Percentiles rank a stretch among this genome's conserved stretches.
phyloP scores from a whole-genome alignment of 768 basidiomycete species.

The Calocybe indica region DNA sequence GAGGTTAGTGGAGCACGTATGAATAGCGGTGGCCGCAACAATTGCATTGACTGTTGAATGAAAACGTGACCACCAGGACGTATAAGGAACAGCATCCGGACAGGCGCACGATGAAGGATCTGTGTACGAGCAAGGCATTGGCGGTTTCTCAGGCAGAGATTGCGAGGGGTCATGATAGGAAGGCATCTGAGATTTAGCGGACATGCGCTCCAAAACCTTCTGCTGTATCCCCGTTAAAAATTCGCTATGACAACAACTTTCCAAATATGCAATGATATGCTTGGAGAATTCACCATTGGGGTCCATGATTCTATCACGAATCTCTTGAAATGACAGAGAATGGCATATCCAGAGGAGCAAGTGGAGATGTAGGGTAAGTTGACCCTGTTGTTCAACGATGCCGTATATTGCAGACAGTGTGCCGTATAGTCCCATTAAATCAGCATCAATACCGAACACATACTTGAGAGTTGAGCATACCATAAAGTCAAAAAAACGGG shows the following conservation, averaged over 20 bases:
- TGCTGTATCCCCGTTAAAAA: constrained; percentile 9
- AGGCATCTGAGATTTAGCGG: neutral
- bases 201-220: constrained; percentile 1
- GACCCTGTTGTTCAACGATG: constrained; percentile 29
- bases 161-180: neutral
- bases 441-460: constrained; percentile 12
- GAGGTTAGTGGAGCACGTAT: neutral
- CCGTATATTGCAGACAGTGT: constrained; percentile 22
- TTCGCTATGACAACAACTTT: constrained; percentile 13
- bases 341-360: constrained; percentile 27
- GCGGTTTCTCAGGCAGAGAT: neutral
- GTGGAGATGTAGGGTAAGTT: constrained; percentile 31
- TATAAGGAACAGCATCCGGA: neutral
- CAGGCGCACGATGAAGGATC: constrained; percentile 1
- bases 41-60: constrained; percentile 1
- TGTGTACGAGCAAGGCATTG: neutral
- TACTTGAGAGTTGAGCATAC: constrained; percentile 20
- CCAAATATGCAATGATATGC: constrained; percentile 13
- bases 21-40: neutral
- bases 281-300: constrained; percentile 10
- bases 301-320: neutral
- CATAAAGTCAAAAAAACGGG: constrained; percentile 26
- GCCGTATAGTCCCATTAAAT: constrained; percentile 18
- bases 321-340: constrained; percentile 24
- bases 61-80: neutral